These are phyloP conservation scores for Fusarium nisikadoi DNA, from an alignment of 2,329 filamentous ascomycete species.

Conservation along the genomic window DNA sequence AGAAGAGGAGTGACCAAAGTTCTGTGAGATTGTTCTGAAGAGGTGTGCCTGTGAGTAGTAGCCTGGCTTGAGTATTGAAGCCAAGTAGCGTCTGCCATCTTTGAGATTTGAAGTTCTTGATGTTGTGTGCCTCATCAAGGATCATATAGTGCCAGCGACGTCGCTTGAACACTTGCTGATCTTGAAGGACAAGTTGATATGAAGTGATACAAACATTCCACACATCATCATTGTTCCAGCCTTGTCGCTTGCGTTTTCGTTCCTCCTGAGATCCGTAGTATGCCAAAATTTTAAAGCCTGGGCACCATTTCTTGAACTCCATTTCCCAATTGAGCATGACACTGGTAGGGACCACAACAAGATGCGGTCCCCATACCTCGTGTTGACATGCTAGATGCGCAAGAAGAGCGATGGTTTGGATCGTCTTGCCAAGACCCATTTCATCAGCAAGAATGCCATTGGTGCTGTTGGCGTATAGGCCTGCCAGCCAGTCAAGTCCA, in stretches of 20 bases:
- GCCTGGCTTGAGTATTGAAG: constrained; percentile 88
- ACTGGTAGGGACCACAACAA: constrained; percentile 96
- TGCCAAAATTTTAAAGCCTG: constrained; percentile 96
- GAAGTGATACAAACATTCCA: constrained; percentile 99
- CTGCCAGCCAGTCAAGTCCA: constrained; percentile 96
- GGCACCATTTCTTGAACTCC: constrained; percentile 99
- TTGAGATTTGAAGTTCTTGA: constrained; percentile 99
- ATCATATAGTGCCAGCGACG: constrained; percentile 98
- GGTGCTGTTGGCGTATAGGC: constrained; percentile 89
- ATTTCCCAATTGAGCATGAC: constrained; percentile 99
- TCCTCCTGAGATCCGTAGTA: constrained; percentile 97
- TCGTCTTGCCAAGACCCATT: constrained; percentile 98
- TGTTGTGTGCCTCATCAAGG: constrained; percentile 97
- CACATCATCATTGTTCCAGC: constrained; percentile 91
- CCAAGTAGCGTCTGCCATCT: constrained; percentile 95
- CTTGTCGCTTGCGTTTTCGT: constrained; percentile 87
- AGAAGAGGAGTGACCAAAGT: constrained; percentile 96
- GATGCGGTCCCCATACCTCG: constrained; percentile 93
- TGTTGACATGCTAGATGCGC: constrained; percentile 92
- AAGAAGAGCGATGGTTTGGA: constrained; percentile 94
- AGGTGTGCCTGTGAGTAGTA: constrained; percentile 92
- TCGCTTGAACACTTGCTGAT: constrained; percentile 92
- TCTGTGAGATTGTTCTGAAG: constrained; percentile 97
- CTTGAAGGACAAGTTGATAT: constrained; percentile 94
- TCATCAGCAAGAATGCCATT: constrained; percentile 98